A percentile compares a stretch with the other conserved stretches of the same genome.
These are phyloP conservation scores for Pseudocercospora crystallina DNA, from an alignment of 2,329 filamentous ascomycete species.

Conservation along the genomic window DNA sequence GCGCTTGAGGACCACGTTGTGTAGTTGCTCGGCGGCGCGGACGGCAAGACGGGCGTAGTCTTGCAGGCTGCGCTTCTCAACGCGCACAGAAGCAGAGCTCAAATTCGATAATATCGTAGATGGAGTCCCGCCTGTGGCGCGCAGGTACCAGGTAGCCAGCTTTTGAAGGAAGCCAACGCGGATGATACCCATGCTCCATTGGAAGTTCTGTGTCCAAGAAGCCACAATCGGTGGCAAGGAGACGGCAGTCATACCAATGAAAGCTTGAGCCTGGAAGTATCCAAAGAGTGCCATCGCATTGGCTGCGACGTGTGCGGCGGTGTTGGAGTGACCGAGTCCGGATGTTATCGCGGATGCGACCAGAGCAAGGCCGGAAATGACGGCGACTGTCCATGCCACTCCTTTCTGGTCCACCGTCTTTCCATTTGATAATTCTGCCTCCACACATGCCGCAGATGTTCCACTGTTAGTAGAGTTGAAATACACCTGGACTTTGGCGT, in stretches of 20 bases:
- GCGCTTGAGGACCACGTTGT: slow-evolving; percentile 46
- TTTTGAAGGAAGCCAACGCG: slow-evolving; percentile 80
- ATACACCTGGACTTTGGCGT: slow-evolving; percentile 77
- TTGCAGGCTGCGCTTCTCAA: slow-evolving; percentile 66
- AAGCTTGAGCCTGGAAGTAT: slow-evolving; percentile 92
- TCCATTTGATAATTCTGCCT: slow-evolving; percentile 84
- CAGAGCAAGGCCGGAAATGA: slow-evolving; percentile 81
- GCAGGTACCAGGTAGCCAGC: slow-evolving; percentile 94
- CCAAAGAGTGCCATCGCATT: slow-evolving; percentile 92
- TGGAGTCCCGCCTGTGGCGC: slow-evolving; percentile 83
- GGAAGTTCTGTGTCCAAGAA: slow-evolving; percentile 95
- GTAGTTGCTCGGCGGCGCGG: slow-evolving; percentile 48
- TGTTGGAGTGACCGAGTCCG: slow-evolving; percentile 87
- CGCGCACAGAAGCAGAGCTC: slow-evolving; percentile 74
- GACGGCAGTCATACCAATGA: slow-evolving; percentile 81
- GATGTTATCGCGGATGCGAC: slow-evolving; percentile 85
- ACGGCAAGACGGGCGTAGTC: slow-evolving; percentile 50
- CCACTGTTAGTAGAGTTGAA: slow-evolving; percentile 70
- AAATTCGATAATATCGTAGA: slow-evolving; percentile 75
- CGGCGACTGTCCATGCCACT: slow-evolving; percentile 85
- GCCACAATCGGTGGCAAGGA: slow-evolving; percentile 82
- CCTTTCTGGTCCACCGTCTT: slow-evolving; percentile 87
- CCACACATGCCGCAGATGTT: slow-evolving; percentile 75
- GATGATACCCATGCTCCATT: slow-evolving; percentile 98
- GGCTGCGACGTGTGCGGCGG: slow-evolving; percentile 88